A percentile compares a stretch with the other conserved stretches of the same genome.
Evolutionary conservation across 495 filamentous ascomycete species (phyloP).

Genomic region (Neurospora sp.): DNA sequence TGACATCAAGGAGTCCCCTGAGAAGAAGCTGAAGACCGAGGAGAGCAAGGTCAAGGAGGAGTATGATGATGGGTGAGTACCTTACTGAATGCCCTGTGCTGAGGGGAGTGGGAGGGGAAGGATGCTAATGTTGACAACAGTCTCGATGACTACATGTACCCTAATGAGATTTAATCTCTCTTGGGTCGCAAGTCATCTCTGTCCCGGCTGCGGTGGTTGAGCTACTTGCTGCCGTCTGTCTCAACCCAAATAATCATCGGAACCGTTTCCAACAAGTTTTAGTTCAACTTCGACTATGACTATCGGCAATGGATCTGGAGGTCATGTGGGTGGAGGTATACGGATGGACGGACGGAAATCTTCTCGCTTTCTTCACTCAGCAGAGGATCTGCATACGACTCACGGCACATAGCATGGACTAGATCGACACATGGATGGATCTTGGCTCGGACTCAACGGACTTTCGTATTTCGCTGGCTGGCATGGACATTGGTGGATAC

Average conservation of each 20-base stretch:
- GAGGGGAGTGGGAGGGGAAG: too few species aligned
- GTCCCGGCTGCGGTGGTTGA: background rate
- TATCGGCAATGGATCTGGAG: background rate
- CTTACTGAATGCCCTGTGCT: too few species aligned
- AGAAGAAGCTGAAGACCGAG: conserved; percentile 6
- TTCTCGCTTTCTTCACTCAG: background rate
- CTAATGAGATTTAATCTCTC: background rate
- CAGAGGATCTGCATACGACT: background rate
- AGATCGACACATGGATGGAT: background rate
- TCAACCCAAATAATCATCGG: background rate
- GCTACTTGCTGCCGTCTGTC: background rate
- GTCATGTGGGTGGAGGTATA: background rate
- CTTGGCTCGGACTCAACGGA: background rate
- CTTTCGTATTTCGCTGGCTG: background rate
- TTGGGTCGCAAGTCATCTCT: background rate
- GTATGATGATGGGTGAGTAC: conserved; percentile 1
- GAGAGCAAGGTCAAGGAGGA: conserved; percentile 5
- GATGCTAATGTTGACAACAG: background rate
- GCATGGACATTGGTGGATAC: background rate
- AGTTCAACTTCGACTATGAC: background rate
- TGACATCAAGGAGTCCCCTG: background rate
- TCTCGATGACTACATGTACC: background rate
- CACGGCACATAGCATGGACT: background rate
- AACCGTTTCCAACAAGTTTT: background rate
- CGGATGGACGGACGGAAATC: background rate